Base-by-base conservation (phyloP, 1,284 basidiomycete genomes). In the Melampsora americana region DNA sequence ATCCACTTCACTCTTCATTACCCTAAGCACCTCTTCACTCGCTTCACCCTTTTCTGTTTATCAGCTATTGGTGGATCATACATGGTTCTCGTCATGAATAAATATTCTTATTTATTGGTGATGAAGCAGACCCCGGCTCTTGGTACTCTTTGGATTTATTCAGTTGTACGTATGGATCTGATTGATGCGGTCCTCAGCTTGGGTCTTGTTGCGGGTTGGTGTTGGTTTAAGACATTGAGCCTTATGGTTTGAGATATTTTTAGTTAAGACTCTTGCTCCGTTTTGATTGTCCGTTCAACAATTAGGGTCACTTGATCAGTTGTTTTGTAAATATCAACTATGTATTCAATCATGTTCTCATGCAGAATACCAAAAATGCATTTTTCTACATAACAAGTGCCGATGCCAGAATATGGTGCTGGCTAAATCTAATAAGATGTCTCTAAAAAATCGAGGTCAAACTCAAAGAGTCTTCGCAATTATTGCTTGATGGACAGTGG, bases 91-190 rank as follows among this genome's bases (percentile, higher is more conserved):
- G 61, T 65, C n/a, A 73, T 74, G 69, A 78, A 78, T 42, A 78
- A 80, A 78, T 81, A 80, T 5, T 65, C 80, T 1, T 83, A 81
- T 77, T 77, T 79, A 20, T 67, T 79, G 32, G 80, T 82, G 9
- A 79, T 83, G 48, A 80, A 81, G n/a, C 80, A 80, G 23, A 80
- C 80, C 11, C 82, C 83, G 0, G 80, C 82, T 12, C 79, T 84
- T 0, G 83, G 83, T 48, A 81, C 82, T 1, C 79, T 84, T 23
- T 84, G 83, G 83, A 79, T 84, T 60, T 82, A 81, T 65, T 69
- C 80, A 12, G 79, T 83, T 9, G 82, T 83, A 23, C 79, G 81
- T 50, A 72, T 84, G 42, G 81, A 83, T 59, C 79, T 84, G 4
- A 59, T 79, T 2, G 79, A 78, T 6, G 81, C 80, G 0, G 70